Evolutionary conservation across 2,329 filamentous ascomycete genomes (phyloP), one percentile per base, ranked within the genome.

Genomic region (Chalaropsis thielavioides): DNA sequence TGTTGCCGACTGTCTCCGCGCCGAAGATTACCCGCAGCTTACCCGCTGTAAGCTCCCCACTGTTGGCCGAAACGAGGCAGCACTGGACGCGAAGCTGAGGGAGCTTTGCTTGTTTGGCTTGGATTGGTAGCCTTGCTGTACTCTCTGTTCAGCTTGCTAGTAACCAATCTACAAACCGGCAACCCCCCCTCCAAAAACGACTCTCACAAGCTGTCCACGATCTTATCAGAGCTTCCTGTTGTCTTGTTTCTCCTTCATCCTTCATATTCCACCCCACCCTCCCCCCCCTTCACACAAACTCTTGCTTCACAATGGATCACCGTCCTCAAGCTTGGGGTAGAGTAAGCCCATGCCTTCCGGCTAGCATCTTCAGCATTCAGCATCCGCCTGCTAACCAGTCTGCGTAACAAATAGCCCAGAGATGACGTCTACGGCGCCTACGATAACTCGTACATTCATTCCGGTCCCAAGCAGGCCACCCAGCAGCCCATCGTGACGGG

Each of bases 361-460:
- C 54, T 17, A 56, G 22, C 17, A n/a, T 13, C 58, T 35, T 44
- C 6, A 54, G 43, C 3, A 31, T 35, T 44, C 6, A 54, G 43
- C 3, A 31, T 64, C 44, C 11, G 24, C 35, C 35, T 44, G 63
- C 68, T 72, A 67, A 71, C 64, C 41, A 38, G 17, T 40, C 24
- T 10, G 63, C 66, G 40, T 40, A 54, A 64, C 27, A 15, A 58
- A 68, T 72, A 99, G 94, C 94, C 94, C 74, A 88, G 94, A 82
- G 90, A 99, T 77, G 94, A 99, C 76, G 82, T 97, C 73, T 99
- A 97, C 78, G 94, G 94, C 71, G 81, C 88, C 72, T 99, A 99
- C 77, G 90, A 97, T 78, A 79, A 81, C 73, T 89, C 91, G 67
- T 92, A 92, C 76, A 86, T 97, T 74, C 84, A 89, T 71, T 79